A percentile compares a stretch with the other conserved stretches of the same genome.
Conservation (phyloP, 2,329 filamentous ascomycete species). For the Magnaporthales sp. region DNA sequence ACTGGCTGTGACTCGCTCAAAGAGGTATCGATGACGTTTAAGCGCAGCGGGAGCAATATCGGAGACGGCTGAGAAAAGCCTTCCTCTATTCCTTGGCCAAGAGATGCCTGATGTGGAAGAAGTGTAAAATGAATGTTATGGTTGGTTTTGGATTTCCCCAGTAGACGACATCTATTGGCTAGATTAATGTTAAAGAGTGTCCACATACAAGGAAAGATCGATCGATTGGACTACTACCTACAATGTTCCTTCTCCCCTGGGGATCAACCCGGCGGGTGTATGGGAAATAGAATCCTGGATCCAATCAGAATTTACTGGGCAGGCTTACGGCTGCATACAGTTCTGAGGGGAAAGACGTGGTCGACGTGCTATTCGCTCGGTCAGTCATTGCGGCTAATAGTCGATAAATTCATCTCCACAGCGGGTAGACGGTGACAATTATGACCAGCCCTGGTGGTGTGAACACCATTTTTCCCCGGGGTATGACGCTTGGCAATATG, state of each 20-base stretch:
- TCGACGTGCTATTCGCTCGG: neutral
- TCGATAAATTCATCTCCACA: neutral
- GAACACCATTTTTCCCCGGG: neutral
- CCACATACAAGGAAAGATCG: neutral
- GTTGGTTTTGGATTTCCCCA: neutral
- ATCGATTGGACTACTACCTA: neutral
- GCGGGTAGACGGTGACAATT: neutral
- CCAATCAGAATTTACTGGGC: neutral
- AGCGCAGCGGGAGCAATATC: neutral
- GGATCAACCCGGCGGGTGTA: neutral
- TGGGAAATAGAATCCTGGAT: neutral
- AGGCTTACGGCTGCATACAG: neutral
- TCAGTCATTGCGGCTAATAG: neutral
- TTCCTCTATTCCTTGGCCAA: neutral
- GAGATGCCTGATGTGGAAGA: neutral
- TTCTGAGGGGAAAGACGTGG: neutral
- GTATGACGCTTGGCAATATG: neutral
- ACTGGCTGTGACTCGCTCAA: neutral
- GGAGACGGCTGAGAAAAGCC: neutral
- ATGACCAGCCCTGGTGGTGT: neutral
- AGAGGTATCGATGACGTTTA: neutral
- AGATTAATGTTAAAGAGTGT: too few species aligned
- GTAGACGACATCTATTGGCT: neutral
- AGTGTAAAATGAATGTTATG: neutral
- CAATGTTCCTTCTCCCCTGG: neutral